Base-by-base conservation (phyloP, 2,329 filamentous ascomycete species). In the Botrytis cinerea region DNA sequence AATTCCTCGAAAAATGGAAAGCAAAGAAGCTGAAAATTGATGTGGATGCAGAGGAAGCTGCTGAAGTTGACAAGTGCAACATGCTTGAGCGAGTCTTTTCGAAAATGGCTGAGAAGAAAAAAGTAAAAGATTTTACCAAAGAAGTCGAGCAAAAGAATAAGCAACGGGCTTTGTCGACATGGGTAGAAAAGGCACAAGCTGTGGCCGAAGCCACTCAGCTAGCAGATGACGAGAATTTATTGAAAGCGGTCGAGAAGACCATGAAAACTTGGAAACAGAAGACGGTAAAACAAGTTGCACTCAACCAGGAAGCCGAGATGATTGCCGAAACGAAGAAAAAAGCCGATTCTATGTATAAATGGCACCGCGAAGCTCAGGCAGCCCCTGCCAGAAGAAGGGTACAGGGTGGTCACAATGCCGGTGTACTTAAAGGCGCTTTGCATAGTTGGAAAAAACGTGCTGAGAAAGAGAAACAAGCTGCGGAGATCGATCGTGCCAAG, bases 1-100 rank as follows among this genome's bases (percentile, higher is more conserved):
- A 86, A 73, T 90, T 88, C 70, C 84, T 91, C 67, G 79, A 80
- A 9, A 78, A 82, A n/a, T 91, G 89, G 80, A 79, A 74, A 73
- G 70, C 76, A 76, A 57, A 78, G 74, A 63, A 77, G 75, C 40
- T 73, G 76, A n/a, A 64, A 74, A 71, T 77, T 75, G 67, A 74
- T 75, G 32, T 78, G 10, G 76, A 80, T 48, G 71, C 74, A 25
- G 35, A 74, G 22, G 70, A 78, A 28, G 82, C 83, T 4, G 64
- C 80, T 32, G 80, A 80, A 45, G 77, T 76, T 51, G 79, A 82
- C 67, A 75, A 79, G 28, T 76, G 75, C 18, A 80, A 81, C 46
- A 70, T 83, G 12, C 78, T 77, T 32, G 64, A 75, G 79, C 48
- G 76, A 78, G 3, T 73, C 75, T 2, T 80, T 82, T 66, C 74